These are phyloP conservation scores for Endoconidiophora laricicola DNA, from an alignment of 2,329 filamentous ascomycete species.

Conservation along the genomic window DNA sequence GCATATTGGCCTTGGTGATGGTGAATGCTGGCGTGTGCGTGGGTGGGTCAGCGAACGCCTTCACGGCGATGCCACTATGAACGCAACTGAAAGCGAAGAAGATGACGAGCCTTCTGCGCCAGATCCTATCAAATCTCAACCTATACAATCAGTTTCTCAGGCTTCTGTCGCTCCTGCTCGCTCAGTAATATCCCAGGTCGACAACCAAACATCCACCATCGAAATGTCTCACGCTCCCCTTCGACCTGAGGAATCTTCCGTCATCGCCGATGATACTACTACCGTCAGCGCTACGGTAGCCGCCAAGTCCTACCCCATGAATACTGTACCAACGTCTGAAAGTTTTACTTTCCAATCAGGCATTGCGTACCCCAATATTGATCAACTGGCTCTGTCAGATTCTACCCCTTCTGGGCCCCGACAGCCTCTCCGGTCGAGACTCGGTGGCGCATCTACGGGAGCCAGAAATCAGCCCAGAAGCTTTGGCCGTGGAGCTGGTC, in stretches of 20 bases:
- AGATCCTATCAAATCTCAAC: constrained; percentile 1
- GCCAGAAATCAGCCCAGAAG: constrained; percentile 21
- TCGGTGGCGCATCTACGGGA: constrained; percentile 13
- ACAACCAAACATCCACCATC: constrained; percentile 14
- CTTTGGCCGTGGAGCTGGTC: constrained; percentile 47
- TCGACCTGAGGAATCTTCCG: not conserved
- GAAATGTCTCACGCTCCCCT: not conserved
- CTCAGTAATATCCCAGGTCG: constrained; percentile 15
- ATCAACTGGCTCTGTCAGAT: constrained; percentile 43
- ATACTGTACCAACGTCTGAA: constrained; percentile 36
- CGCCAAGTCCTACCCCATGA: constrained; percentile 4
- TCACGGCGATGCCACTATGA: constrained; percentile 40
- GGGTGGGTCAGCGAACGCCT: constrained; percentile 53
- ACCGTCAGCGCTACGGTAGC: not conserved
- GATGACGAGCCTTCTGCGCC: constrained; percentile 43
- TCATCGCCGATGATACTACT: not conserved
- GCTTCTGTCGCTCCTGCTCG: constrained; percentile 17
- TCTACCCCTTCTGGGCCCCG: constrained; percentile 19
- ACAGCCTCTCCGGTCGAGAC: constrained; percentile 4
- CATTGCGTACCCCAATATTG: constrained; percentile 40
- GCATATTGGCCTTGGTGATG: constrained; percentile 60
- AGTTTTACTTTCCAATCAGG: constrained; percentile 55
- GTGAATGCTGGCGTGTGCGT: constrained; percentile 51
- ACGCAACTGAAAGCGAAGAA: constrained; percentile 50
- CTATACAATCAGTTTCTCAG: constrained; percentile 5